phyloP scores from a whole-genome alignment of 371 early-diverging fungal species.

The Funneliformis caledonium region DNA sequence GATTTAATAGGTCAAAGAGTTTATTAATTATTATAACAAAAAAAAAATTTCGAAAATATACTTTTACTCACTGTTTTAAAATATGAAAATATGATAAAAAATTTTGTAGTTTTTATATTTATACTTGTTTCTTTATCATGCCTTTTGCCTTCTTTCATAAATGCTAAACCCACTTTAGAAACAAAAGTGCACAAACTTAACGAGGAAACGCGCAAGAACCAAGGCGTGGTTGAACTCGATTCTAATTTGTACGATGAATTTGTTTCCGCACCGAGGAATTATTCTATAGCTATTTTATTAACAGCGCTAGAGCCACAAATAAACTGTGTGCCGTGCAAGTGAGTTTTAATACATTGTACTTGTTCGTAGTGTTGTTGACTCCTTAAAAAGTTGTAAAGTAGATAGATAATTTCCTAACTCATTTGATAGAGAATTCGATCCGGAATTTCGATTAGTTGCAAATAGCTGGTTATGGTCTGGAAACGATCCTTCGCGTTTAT shows the following conservation, averaged over 20 bases:
- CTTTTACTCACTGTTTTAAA: too few relatives aligned
- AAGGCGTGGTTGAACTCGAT: conserved; percentile 64
- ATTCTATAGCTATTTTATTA: conserved; percentile 73
- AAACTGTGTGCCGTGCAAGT: conserved; percentile 80
- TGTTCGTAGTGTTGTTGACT: neutral
- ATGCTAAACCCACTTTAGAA: conserved; percentile 29
- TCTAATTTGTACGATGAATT: conserved; percentile 63
- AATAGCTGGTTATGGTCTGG: conserved; percentile 58
- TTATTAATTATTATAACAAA: too few relatives aligned
- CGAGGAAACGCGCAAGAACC: conserved; percentile 49
- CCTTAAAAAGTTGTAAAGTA: neutral
- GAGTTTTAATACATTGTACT: conserved; percentile 30
- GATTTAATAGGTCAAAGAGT: neutral
- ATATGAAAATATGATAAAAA: neutral
- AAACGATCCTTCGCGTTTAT: conserved; percentile 55
- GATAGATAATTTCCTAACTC: neutral
- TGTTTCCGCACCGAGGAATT: conserved; percentile 77
- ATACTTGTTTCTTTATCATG: neutral
- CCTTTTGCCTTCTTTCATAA: neutral
- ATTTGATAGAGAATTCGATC: conserved; percentile 69
- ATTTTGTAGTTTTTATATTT: neutral
- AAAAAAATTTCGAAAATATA: too few relatives aligned
- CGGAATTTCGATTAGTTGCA: conserved; percentile 72
- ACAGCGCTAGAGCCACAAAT: conserved; percentile 75
- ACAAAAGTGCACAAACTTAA: conserved; percentile 46